These are phyloP conservation scores for Fusarium anthophilum DNA, from an alignment of 2,329 filamentous ascomycete species.

Conservation along the genomic window DNA sequence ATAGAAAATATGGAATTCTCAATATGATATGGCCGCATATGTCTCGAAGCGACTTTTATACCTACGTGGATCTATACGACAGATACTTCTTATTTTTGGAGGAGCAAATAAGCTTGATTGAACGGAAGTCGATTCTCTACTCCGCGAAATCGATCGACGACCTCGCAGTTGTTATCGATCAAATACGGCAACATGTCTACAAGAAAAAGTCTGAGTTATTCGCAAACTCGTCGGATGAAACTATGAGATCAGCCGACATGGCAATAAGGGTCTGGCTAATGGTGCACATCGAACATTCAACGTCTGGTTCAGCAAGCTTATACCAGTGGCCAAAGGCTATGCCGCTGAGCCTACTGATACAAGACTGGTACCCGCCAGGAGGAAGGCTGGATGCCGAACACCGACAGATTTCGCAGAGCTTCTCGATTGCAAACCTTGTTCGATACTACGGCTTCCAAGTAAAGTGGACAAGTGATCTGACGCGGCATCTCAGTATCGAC, in stretches of 20 bases:
- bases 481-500: neutral
- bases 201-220: neutral
- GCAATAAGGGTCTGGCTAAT: neutral
- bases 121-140: neutral
- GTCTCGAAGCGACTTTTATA: neutral
- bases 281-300: neutral
- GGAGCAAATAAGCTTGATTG: neutral
- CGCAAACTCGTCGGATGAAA: neutral
- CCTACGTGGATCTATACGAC: neutral
- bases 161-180: neutral
- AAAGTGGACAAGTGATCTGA: neutral
- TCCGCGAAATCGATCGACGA: neutral
- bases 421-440: neutral
- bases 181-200: neutral
- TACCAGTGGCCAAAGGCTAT: neutral
- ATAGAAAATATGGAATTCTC: neutral
- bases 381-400: rapidly evolving
- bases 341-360: neutral
- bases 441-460: neutral
- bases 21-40: neutral
- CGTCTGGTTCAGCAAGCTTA: too few relatives aligned
- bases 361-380: neutral
- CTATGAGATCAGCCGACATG: neutral
- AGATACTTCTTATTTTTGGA: neutral
- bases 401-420: neutral